Evolutionary conservation across 495 filamentous ascomycete genomes (phyloP), one percentile per base, ranked within the genome.

Genomic region (Trichocladium antarcticum): DNA sequence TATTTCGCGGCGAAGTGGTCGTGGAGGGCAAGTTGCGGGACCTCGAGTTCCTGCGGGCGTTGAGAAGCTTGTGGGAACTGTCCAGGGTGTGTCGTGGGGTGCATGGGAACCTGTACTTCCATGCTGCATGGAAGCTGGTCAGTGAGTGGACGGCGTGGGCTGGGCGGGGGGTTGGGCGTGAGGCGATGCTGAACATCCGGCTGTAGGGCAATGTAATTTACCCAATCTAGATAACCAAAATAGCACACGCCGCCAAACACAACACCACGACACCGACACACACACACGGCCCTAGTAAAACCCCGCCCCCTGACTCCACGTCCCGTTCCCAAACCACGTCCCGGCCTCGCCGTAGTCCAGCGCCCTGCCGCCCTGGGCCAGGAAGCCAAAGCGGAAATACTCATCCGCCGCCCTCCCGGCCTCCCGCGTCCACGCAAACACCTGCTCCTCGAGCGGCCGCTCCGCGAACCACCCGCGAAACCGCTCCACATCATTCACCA

Each of bases 401-500:
- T 62, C 59, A 34, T 49, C 51, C 12, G 37, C 43, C 47, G 41
- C 24, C n/a, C 35, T 19, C 40, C 39, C n/a, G 0, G 14, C 21
- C 5, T 31, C 27, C 32, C 57, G 47, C 29, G 21, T 29, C 57
- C 57, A 62, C 11, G 19, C 29, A 41, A 62, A 60, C 22, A 50
- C 37, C 51, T 51, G 37, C 17, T 60, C 47, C 27, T 53, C 52
- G 34, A 57, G 17, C 47, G 29, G 0, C 40, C 17, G n/a, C 8
- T 57, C 54, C 1, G 45, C 24, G 46, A 60, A 62, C 35, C 53
- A 62, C 19, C 43, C 45, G 10, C 54, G 27, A n/a, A 50, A 59
- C 46, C 59, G 34, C 57, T 62, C 59, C 6, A 62, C 59, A 31
- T 62, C 59, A 38, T 62, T 62, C 6, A 62, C 57, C 38, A 62